Percentiles rank a stretch among this genome's conserved stretches.
Conservation (phyloP, 83 land plant genomes). For the Isoetes engelmannii region DNA sequence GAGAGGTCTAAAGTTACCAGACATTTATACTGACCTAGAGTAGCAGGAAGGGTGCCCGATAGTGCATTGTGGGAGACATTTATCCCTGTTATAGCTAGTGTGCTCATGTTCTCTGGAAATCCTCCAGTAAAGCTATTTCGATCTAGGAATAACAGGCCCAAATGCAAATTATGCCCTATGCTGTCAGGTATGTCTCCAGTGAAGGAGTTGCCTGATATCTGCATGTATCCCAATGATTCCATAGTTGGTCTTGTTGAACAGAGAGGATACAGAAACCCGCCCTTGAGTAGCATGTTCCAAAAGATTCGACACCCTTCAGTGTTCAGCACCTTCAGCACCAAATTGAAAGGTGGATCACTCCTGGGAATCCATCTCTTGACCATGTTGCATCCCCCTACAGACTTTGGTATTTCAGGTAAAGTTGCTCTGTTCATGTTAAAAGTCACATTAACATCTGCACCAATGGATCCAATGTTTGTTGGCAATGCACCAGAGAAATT, state of each 20-base stretch:
- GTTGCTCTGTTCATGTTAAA: slow-evolving; percentile 12
- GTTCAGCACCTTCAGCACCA: slow-evolving; percentile 1
- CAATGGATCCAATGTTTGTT: slow-evolving; percentile 6
- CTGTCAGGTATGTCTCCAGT: slow-evolving; percentile 6
- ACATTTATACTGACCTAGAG: slow-evolving; percentile 11
- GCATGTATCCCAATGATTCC: slow-evolving; percentile 12
- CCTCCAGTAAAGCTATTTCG: slow-evolving; percentile 1
- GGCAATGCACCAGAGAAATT: slow-evolving; percentile 18
- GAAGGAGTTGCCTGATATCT: slow-evolving; percentile 1
- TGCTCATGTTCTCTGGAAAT: neutral
- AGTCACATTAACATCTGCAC: neutral
- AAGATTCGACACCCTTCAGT: neutral
- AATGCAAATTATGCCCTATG: neutral
- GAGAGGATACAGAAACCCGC: slow-evolving; percentile 8
- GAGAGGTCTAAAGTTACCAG: slow-evolving; percentile 8
- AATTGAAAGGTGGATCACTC: slow-evolving; percentile 11
- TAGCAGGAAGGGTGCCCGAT: slow-evolving; percentile 20
- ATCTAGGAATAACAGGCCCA: slow-evolving; percentile 17
- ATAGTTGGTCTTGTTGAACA: neutral
- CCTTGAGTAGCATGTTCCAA: slow-evolving; percentile 10
- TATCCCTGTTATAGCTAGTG: slow-evolving; percentile 3
- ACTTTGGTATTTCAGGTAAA: slow-evolving; percentile 18
- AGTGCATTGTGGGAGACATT: slow-evolving; percentile 18
- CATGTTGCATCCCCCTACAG: slow-evolving; percentile 14
- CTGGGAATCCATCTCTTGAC: slow-evolving; percentile 11